A percentile compares a stretch with the other conserved stretches of the same genome.
Conservation (phyloP, 352 stramenopile genomes). For the Hyaloperonospora arabidopsidis region DNA sequence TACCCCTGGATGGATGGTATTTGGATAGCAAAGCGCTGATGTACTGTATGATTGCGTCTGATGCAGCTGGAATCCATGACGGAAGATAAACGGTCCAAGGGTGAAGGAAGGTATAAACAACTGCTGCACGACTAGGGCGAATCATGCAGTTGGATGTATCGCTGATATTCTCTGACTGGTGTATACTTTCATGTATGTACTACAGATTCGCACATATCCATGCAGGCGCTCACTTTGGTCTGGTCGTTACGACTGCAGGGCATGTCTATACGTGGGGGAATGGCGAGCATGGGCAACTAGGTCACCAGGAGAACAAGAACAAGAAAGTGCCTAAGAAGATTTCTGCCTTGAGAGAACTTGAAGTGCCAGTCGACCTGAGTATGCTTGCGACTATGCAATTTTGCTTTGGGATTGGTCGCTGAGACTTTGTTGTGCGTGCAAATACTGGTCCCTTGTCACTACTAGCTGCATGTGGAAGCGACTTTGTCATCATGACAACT, state of each 20-base stretch:
- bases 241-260: conserved; percentile 47
- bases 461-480: conserved; percentile 43
- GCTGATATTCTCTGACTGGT: no score
- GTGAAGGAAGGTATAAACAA: conserved; percentile 48
- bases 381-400: conserved; percentile 10
- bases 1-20: not conserved
- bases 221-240: conserved; percentile 51
- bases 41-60: conserved; percentile 7
- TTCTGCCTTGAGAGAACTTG: conserved; percentile 67
- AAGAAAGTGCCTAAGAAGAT: conserved; percentile 84
- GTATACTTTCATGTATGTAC: not conserved
- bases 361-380: conserved; percentile 64
- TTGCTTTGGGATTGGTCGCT: not conserved
- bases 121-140: not conserved
- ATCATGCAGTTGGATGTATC: not conserved
- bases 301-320: conserved; percentile 81
- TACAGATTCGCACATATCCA: conserved; percentile 50
- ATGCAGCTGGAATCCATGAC: conserved; percentile 54
- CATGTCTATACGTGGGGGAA: conserved; percentile 80
- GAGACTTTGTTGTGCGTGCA: conserved; percentile 5
- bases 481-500: conserved; percentile 72
- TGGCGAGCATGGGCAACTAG: conserved; percentile 64
- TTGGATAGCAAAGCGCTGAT: conserved; percentile 3
- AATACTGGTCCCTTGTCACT: conserved; percentile 2
- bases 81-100: conserved; percentile 69